phyloP scores from a whole-genome alignment of 192 early-diverging fungal species.

The Coemansia sp. region DNA sequence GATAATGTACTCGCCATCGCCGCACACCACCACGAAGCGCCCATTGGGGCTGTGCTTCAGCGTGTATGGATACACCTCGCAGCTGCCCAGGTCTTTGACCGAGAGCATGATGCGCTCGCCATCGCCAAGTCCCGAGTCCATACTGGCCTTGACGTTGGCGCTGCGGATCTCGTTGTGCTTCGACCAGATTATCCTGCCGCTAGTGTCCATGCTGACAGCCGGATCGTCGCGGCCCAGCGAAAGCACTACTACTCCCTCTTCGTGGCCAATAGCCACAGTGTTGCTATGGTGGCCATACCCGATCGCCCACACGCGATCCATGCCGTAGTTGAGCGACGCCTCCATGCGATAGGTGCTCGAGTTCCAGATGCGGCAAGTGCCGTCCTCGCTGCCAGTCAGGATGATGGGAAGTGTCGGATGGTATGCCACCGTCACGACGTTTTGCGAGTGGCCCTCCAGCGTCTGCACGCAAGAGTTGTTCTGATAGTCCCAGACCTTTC shows the following conservation, averaged over 20 bases:
- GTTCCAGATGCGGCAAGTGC: conserved; percentile 94
- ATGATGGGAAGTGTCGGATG: conserved; percentile 98
- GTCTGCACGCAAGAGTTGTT: conserved; percentile 99
- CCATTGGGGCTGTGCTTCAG: conserved; percentile 97
- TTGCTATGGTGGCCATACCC: conserved; percentile 83
- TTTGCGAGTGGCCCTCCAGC: conserved; percentile 94
- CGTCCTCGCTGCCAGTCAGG: conserved; percentile 92
- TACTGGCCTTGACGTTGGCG: conserved; percentile 84
- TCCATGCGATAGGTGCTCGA: conserved; percentile 95
- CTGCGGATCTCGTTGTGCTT: conserved; percentile 95
- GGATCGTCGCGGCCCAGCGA: conserved; percentile 96
- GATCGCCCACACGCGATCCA: conserved; percentile 97
- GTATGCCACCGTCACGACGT: conserved; percentile 86
- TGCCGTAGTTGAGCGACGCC: conserved; percentile 95
- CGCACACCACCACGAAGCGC: conserved; percentile 97
- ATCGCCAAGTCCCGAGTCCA: conserved; percentile 84
- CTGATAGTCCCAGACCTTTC: conserved; percentile 99
- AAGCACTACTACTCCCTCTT: conserved; percentile 93
- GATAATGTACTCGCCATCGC: conserved; percentile 99
- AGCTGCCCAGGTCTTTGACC: conserved; percentile 94
- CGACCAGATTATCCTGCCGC: conserved; percentile 98
- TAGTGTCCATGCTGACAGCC: conserved; percentile 92
- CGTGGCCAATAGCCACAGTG: conserved; percentile 93
- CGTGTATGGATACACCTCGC: conserved; percentile 95
- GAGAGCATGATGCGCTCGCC: conserved; percentile 84